phyloP scores from a whole-genome alignment of 176 grass and related monocot species.

The Oryza officinalis region DNA sequence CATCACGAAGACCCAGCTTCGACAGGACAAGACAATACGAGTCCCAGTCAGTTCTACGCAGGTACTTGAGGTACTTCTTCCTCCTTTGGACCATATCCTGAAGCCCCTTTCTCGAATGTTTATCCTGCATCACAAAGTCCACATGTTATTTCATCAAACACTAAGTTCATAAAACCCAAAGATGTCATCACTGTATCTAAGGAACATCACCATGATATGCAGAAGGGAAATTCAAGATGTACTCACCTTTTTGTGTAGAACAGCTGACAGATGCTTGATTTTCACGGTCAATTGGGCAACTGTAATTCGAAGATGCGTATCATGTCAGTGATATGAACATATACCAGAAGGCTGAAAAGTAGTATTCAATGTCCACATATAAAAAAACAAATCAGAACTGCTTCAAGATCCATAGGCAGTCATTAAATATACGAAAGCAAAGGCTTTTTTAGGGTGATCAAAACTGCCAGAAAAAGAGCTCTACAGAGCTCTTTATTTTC shows the following conservation, averaged over 20 bases:
- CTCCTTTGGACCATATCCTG: slow-evolving; percentile 92
- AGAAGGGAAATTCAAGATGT: background rate
- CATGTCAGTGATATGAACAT: slow-evolving; percentile 7
- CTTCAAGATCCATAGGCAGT: background rate
- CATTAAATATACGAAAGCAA: background rate
- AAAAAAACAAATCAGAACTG: background rate
- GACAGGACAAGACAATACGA: slow-evolving; percentile 85
- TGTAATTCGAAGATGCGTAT: slow-evolving; percentile 41
- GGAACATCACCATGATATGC: background rate
- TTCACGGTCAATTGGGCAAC: slow-evolving; percentile 92
- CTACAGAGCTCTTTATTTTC: background rate
- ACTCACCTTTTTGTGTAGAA: slow-evolving; percentile 90
- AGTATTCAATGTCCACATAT: background rate
- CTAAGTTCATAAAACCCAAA: background rate
- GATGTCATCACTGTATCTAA: background rate
- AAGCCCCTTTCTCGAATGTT: slow-evolving; percentile 90
- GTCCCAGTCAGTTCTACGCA: slow-evolving; percentile 90
- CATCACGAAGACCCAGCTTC: slow-evolving; percentile 77
- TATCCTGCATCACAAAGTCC: slow-evolving; percentile 52
- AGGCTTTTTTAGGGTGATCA: background rate
- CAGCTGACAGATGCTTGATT: slow-evolving; percentile 85
- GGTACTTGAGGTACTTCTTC: slow-evolving; percentile 92
- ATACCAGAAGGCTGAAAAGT: background rate
- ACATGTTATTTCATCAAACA: background rate
- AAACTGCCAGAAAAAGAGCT: background rate